Conservation (phyloP, 2,329 filamentous ascomycete genomes). For the Fusarium staphyleae region DNA sequence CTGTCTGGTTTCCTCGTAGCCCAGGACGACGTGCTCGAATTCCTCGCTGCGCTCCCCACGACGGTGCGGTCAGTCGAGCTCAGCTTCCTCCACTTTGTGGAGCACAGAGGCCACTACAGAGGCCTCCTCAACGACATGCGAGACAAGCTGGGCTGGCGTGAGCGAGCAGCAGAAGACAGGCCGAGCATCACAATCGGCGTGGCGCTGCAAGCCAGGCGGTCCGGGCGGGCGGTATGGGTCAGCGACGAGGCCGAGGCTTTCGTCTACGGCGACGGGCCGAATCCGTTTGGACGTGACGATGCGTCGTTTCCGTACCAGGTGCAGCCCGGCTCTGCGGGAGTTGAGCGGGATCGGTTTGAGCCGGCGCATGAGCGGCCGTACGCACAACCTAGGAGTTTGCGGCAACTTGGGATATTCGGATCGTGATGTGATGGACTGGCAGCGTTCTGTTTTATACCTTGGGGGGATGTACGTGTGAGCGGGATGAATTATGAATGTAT, state of each 20-base stretch:
- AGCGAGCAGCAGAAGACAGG: background rate
- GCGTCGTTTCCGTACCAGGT: background rate
- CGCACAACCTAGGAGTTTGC: background rate
- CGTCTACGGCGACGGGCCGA: background rate
- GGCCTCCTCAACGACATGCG: slow-evolving; percentile 4
- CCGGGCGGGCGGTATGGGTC: background rate
- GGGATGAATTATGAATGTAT: background rate
- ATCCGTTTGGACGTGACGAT: background rate
- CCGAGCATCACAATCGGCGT: slow-evolving; percentile 1
- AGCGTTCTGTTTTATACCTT: background rate
- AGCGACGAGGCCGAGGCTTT: background rate
- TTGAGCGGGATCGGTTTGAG: background rate
- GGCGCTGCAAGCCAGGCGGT: background rate
- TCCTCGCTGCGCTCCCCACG: background rate
- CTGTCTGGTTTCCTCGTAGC: background rate
- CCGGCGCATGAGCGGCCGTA: background rate
- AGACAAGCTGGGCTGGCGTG: slow-evolving; percentile 7
- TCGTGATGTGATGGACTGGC: background rate
- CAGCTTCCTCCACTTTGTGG: background rate
- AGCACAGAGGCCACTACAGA: background rate
- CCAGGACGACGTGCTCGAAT: slow-evolving; percentile 1
- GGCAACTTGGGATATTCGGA: background rate
- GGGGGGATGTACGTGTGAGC: background rate
- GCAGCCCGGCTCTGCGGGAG: background rate
- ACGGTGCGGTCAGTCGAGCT: slow-evolving; percentile 3